Evolutionary conservation across 345 rosid genomes (phyloP).

Genomic region (Dipteronia dyeriana): DNA sequence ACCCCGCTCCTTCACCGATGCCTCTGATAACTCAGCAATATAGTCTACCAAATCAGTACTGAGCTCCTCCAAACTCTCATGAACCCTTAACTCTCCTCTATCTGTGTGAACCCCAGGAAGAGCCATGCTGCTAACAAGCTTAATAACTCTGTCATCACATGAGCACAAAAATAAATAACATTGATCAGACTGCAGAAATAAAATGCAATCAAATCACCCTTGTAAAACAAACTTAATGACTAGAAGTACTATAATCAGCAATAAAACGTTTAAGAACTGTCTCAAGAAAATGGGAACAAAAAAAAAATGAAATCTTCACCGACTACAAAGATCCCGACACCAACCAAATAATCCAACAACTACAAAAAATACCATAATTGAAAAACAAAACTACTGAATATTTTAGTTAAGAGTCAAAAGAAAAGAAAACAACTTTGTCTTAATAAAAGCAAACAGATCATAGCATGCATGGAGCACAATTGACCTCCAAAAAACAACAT

Average conservation of each 20-base stretch:
- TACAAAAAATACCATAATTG: not conserved
- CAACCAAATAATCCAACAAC: conserved; percentile 16
- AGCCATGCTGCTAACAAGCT: conserved; percentile 57
- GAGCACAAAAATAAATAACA: conserved; percentile 16
- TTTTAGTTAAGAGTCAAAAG: not conserved
- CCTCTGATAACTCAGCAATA: conserved; percentile 82
- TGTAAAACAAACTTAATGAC: not conserved
- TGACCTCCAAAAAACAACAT: conserved; percentile 21
- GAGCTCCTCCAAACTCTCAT: conserved; percentile 72
- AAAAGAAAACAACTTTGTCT: not conserved
- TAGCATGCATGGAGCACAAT: conserved; percentile 15
- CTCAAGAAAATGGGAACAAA: not conserved
- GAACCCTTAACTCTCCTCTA: conserved; percentile 74
- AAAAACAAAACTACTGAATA: conserved; percentile 8
- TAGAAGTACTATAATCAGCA: not conserved
- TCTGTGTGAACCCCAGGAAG: conserved; percentile 54
- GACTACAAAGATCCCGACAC: conserved; percentile 3
- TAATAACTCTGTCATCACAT: conserved; percentile 22
- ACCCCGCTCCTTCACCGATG: conserved; percentile 77
- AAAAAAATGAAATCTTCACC: conserved; percentile 10
- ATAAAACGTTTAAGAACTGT: not conserved
- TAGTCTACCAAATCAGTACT: conserved; percentile 79
- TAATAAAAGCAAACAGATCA: conserved; percentile 11
- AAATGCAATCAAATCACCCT: conserved; percentile 5
- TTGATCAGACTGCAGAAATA: conserved; percentile 2